Base-by-base conservation (phyloP, 306 rosid genomes). In the Potentilla sterilis region DNA sequence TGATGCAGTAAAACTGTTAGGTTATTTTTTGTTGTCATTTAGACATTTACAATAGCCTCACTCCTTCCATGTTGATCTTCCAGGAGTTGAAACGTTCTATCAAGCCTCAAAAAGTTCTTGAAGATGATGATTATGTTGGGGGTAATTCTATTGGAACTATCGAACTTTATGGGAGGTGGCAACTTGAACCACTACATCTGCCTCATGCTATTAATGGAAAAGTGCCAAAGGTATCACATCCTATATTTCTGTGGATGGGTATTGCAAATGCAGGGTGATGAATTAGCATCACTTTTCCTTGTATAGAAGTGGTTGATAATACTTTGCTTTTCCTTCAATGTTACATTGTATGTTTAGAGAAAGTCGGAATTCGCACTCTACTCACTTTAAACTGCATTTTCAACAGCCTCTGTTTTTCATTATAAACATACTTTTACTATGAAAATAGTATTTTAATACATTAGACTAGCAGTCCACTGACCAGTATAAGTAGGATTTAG, bases 101-200 rank as follows among this genome's bases (percentile, higher is more conserved):
- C 35, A 92, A 86, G 87, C 81, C 76, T 72, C 87, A 59, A 37
- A 90, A 86, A 74, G 85, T 77, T 82, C 79, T 72, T 67, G 97
- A 85, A 82, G 88, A 85, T 13, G 91, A 88, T 78, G 88, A 84
- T 77, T 51, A 15, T 77, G 93, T 68, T 44, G 81, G 81, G 77
- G 72, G 46, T 69, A 89, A 84, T 75, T 86, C 86, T 10, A 82
- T 77, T 83, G 90, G 77, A 80, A 78, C 83, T 77, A 76, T 83
- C 42, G 77, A 85, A 81, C 97, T 92, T 75, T 92, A 87, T 72
- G 98, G 97, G 82, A 88, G 79, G 82, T 94, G 98, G 98, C 98
- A 94, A 73, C 77, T 92, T 68, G 96, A 94, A 84, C 93, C 95
- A 18, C 78, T 94, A 72, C 76, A 83, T 80, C 84, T 94, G 80